Base-by-base conservation (phyloP, 2,329 filamentous ascomycete genomes). In the Colletotrichum kahawae region DNA sequence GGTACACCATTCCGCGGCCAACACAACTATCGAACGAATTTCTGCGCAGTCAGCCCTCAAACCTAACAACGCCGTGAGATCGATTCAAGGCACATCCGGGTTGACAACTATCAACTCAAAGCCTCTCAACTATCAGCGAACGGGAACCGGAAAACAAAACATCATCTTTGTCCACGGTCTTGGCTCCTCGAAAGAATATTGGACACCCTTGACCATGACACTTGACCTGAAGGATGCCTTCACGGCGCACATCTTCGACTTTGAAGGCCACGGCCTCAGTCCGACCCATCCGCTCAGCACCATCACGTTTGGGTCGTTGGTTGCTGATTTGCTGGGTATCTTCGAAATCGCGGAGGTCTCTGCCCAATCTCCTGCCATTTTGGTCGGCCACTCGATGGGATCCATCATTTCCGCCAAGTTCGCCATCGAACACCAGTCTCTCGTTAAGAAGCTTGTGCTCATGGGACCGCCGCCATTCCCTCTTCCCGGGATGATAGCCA, bases 151-250 rank as follows among this genome's bases (percentile, higher is more conserved):
- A 14, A 54, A 64, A 2, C 68, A 80, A 4, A 78, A 84, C 1
- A 80, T 89, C 8, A 80, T 91, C 29, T 91, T 91, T 76, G 80
- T 92, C n/a, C 90, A 91, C 75, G 90, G 90, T 7, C 83, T 92
- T 1, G 89, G 89, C 5, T 87, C 85, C 4, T 87, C 84, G 1
- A 82, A 82, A 4, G 83, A 85, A 5, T 87, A 82, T 77, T 91
- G 84, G 79, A 80, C 79, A 0, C 88, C 90, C 0, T 78, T 91
- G 8, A 82, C 89, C 31, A 75, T 82, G 1, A 76, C 79, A 2
- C 77, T 87, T 1, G 77, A 71, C 4, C 81, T 85, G 12, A 71
- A 77, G 6, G 75, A 80, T 14, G 77, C 79, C 3, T 80, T 84
- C 77, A 82, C 78, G 2, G 74, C 86, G 7, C 85, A 89, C 74